Conservation (phyloP, 108 stramenopile genomes). For the Cyclotella baltica region DNA sequence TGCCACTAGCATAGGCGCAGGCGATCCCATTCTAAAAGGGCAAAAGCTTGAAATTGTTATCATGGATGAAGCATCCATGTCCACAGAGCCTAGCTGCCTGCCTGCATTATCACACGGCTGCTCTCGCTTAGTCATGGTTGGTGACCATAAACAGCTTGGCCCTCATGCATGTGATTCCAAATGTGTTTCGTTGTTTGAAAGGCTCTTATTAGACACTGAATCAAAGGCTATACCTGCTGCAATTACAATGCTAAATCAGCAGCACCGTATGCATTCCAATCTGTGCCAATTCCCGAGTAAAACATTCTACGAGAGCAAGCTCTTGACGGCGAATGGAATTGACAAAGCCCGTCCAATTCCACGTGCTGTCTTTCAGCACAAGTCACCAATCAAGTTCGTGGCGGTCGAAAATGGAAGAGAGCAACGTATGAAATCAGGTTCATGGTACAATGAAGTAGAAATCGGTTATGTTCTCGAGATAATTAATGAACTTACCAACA, state of each 20-base stretch:
- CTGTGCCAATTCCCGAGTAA: constrained; percentile 4
- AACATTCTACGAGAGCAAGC: not conserved
- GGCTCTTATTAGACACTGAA: constrained; percentile 5
- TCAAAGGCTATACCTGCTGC: not conserved
- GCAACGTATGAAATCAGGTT: constrained; percentile 12
- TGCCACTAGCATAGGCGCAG: constrained; percentile 6
- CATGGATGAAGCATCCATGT: constrained; percentile 19
- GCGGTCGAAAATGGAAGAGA: constrained; percentile 5
- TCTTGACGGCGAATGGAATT: not conserved
- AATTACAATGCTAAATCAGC: constrained; percentile 8
- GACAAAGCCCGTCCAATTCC: constrained; percentile 1
- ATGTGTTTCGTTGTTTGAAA: constrained; percentile 7
- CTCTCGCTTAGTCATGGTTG: constrained; percentile 2
- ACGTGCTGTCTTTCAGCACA: not conserved
- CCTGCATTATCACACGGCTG: constrained; percentile 13
- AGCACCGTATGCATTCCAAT: constrained; percentile 12
- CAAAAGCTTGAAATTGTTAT: constrained; percentile 9
- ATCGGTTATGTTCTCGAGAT: not conserved
- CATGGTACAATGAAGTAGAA: constrained; percentile 13
- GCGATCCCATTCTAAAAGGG: constrained; percentile 2
- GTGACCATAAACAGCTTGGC: constrained; percentile 17
- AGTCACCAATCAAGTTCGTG: not conserved
- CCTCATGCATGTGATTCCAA: constrained; percentile 12
- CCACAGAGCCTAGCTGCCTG: constrained; percentile 9
- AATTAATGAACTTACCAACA: not conserved